Evolutionary conservation across 176 grass and related monocot genomes (phyloP), one percentile per base, ranked within the genome.

Genomic region (Carex littledalei): DNA sequence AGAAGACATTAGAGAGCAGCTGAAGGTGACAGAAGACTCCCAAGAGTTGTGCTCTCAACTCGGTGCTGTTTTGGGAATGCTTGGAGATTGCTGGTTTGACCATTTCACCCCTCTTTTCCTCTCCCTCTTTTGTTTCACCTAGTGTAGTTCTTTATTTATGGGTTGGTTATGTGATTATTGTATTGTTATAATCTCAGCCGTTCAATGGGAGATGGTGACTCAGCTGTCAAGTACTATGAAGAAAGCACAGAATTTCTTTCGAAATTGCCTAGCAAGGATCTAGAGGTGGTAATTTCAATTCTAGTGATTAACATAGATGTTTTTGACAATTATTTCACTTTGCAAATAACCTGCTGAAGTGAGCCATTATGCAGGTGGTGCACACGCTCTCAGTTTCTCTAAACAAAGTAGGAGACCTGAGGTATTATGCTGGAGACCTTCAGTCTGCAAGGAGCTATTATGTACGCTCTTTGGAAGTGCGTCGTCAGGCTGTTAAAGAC

Each of bases 341-440:
- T 89, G 69, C 24, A 62, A 84, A 70, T 57, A 88, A 87, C 69
- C 17, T 79, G 41, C 45, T 68, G 0, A 49, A 29, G 62, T 66
- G 26, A 50, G 50, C 49, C 84, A 8, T 85, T 85, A 41, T 81
- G 47, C 85, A 99, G 91, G 64, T 99, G 88, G 96, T 95, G 3
- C 96, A 95, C 85, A 99, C 93, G 1, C 85, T 99, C 4, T 95
- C 96, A 12, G 91, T 99, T 89, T 99, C 96, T 29, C 90, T 99
- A 58, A 95, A 99, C 88, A 99, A 99, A 91, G 88, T 95, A 81
- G 93, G 96, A 74, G 93, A 99, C 73, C 88, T 99, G 84, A 89
- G 71, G 50, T 99, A 95, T 56, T 99, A 99, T 81, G 89, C 70
- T 39, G 93, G 96, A 69, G 88, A 99, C 75, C 90, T 99, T 13